These are phyloP conservation scores for Ilex asprella DNA, from an alignment of 257 asterid genomes.

Conservation along the genomic window DNA sequence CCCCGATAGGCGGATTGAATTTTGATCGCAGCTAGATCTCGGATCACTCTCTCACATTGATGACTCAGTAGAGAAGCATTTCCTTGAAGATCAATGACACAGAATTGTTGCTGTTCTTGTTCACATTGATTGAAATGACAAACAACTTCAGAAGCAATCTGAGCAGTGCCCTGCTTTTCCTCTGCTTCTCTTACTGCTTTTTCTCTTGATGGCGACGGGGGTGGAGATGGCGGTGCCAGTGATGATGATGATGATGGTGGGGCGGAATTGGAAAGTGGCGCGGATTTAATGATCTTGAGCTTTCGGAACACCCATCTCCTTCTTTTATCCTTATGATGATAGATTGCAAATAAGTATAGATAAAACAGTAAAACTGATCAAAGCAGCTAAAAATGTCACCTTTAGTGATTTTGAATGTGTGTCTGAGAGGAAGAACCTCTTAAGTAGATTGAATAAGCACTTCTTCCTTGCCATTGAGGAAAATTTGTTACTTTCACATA, in stretches of 20 bases:
- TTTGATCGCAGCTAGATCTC: slow-evolving; percentile 45
- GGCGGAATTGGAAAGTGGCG: slow-evolving; percentile 10
- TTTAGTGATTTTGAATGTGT: slow-evolving; percentile 49
- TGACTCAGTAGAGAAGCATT: slow-evolving; percentile 6
- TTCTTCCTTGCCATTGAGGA: slow-evolving; percentile 63
- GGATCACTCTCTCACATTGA: slow-evolving; percentile 18
- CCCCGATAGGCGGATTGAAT: slow-evolving; percentile 81
- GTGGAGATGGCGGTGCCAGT: neutral
- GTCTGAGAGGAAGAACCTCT: slow-evolving; percentile 57
- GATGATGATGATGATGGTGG: too few species aligned
- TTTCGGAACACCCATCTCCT: slow-evolving; percentile 52
- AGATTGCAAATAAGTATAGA: neutral
- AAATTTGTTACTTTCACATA: slow-evolving; percentile 2
- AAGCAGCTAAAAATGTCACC: slow-evolving; percentile 29
- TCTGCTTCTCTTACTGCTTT: slow-evolving; percentile 18
- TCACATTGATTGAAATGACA: slow-evolving; percentile 13
- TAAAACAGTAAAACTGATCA: slow-evolving; percentile 1
- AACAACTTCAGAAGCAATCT: slow-evolving; percentile 1
- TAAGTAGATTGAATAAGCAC: slow-evolving; percentile 57
- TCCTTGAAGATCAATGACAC: slow-evolving; percentile 8
- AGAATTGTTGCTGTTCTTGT: slow-evolving; percentile 17
- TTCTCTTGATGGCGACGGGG: slow-evolving; percentile 29
- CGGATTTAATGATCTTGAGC: slow-evolving; percentile 36
- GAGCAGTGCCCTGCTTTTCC: slow-evolving; percentile 12
- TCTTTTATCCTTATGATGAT: slow-evolving; percentile 41